Conservation (phyloP, 176 grass and related monocot species). For the Juncus effusus region DNA sequence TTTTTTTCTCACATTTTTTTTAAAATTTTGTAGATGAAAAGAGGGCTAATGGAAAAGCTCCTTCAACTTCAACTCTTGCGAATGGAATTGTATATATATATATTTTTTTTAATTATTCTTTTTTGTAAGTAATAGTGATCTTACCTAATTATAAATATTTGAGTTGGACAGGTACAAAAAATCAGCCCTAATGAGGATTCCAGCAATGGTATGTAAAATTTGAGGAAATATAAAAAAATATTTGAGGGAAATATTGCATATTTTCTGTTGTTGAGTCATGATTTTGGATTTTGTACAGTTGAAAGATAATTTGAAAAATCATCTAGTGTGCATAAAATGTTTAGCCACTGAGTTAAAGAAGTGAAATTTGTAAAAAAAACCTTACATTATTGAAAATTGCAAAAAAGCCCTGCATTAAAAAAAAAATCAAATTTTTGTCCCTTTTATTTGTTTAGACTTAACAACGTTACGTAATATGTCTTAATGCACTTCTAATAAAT, state of each 20-base stretch:
- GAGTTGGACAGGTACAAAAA: constrained; percentile 28
- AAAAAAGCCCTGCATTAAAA: no score
- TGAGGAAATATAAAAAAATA: neutral
- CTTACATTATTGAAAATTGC: no score
- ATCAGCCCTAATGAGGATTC: constrained; percentile 5
- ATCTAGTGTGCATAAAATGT: no score
- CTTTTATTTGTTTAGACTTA: constrained; percentile 3
- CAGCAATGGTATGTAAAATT: constrained; percentile 27
- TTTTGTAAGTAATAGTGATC: neutral
- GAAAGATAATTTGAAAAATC: no score
- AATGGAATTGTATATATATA: neutral
- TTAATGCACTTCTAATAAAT: constrained; percentile 10
- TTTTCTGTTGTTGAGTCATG: neutral
- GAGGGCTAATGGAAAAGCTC: constrained; percentile 7
- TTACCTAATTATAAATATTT: constrained; percentile 9
- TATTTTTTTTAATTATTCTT: no score
- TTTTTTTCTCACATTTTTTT: constrained; percentile 8
- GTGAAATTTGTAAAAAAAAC: no score
- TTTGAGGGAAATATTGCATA: neutral
- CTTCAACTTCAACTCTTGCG: neutral
- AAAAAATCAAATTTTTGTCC: no score
- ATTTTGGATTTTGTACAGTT: neutral
- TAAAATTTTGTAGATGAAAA: constrained; percentile 16
- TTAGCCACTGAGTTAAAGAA: no score
- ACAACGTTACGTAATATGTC: constrained; percentile 13